Base-by-base conservation (phyloP, 2,329 filamentous ascomycete genomes). In the Thielaviopsis populi region DNA sequence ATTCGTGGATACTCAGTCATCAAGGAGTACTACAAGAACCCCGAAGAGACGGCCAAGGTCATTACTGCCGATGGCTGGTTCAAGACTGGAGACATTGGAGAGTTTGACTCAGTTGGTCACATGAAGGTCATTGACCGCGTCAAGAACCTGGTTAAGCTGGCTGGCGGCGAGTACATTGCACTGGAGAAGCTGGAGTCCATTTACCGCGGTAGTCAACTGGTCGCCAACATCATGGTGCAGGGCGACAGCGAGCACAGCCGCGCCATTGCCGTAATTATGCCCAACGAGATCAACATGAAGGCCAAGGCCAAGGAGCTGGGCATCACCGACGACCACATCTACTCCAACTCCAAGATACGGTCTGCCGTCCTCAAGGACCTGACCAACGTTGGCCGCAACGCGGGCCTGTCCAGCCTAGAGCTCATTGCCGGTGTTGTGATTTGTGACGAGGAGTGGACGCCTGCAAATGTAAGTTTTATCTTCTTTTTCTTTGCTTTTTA, bases 111-210 rank as follows among this genome's bases (percentile, higher is more conserved):
- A 54, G 80, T 86, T 67, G 92, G 92, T 53, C 88, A 95, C 73
- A 76, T 97, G 68, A 83, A 80, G 69, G 86, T 97, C 73, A 91
- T 97, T 71, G 92, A 97, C 74, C 89, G 92, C 69, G 91, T 96
- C 83, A 97, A 97, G 85, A 97, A 97, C 76, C 79, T 97, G 64
- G 89, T 97, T 75, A 97, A 97, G 84, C 91, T 94, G 68, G 83
- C 89, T 68, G 91, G 91, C 66, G 92, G 92, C 69, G 92, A 97
- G 79, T 97, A 97, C 75, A 95, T 97, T 73, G 94, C 92, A 24
- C 82, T 99, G 3, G 92, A 97, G 78, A 96, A 91, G 79, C 84
- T 97, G 66, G 92, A 97, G 77, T 88, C 91, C 2, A 80, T 95
- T 63, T 97, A 96, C 77, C 86, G 91, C 67, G 85, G 89, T 56